Evolutionary conservation across 1,284 basidiomycete species (phyloP), one percentile per base, ranked within the genome.

Genomic region (Coniferiporia sulphurascens): DNA sequence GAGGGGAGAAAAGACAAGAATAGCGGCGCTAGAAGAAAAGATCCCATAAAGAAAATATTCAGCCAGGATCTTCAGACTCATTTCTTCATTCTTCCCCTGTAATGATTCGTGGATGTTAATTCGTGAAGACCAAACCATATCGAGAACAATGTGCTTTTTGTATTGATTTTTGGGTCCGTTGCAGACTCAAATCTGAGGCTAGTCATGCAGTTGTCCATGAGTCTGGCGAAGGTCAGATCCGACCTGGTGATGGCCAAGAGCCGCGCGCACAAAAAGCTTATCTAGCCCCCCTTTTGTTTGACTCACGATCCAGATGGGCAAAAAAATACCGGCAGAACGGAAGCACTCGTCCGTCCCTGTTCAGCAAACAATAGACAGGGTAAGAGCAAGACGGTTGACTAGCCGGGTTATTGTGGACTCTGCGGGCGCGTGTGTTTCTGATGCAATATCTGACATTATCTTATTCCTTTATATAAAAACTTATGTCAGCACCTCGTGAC

Each of bases 1-100:
- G 44, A 46, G 8, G 15, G 38, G 38, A 41, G 15, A 12, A 15
- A 12, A 15, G 15, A 41, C 15, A 41, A 41, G 9, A 41, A 41
- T 41, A 41, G 38, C 38, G 38, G 9, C 38, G 38, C 38, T 15
- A 41, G 41, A 51, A 50, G 35, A 48, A 43, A 50, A 52, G 56
- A 36, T 27, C 34, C 56, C 49, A 45, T 36, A 46, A 21, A 48
- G 43, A 50, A 51, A 46, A 19, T 46, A n/a, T 12, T 19, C n/a
- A 46, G 44, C n/a, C 44, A 9, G 17, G 44, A n/a, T 46, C 15
- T 46, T 46, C 12, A 43, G 41, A 13, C 41, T 43, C 15, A 46
- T 21, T 52, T 51, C 44, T 53, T 58, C 57, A 58, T 52, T 58
- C 27, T 27, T 41, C 51, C 51, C 35, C 36, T 52, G 51, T n/a